phyloP scores from a whole-genome alignment of 75 land plant species.

The Sequoia sempervirens region DNA sequence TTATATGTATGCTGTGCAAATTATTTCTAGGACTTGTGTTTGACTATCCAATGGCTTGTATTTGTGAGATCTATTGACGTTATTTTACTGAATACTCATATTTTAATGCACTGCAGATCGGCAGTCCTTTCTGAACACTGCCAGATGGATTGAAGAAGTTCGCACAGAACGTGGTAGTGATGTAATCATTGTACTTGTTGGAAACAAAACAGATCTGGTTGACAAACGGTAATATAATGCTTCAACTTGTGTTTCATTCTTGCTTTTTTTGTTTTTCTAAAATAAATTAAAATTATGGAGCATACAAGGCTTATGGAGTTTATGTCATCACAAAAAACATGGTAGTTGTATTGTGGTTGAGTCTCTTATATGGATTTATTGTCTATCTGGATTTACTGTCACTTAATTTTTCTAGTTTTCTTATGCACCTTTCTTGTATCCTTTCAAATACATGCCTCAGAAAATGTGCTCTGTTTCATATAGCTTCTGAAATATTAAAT shows the following conservation, averaged over 20 bases:
- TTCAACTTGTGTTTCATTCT: not conserved
- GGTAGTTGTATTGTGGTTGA: not conserved
- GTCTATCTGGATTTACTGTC: not conserved
- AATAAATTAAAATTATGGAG: not conserved
- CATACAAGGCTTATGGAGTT: not conserved
- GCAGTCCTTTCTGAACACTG: slow-evolving; percentile 59
- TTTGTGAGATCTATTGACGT: not conserved
- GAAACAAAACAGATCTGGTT: slow-evolving; percentile 73
- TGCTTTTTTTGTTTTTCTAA: not conserved
- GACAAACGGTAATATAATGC: slow-evolving; percentile 49
- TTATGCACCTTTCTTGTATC: not conserved
- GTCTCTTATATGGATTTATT: not conserved
- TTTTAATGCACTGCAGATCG: slow-evolving; percentile 30
- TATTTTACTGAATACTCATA: not conserved
- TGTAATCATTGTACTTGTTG: slow-evolving; percentile 78
- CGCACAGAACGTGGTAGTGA: slow-evolving; percentile 74
- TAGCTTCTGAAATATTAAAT: not conserved
- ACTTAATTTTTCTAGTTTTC: not conserved
- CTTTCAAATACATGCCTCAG: not conserved
- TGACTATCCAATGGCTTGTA: not conserved
- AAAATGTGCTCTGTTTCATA: not conserved
- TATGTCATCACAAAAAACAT: not conserved
- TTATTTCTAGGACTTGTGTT: not conserved
- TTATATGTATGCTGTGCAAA: not conserved
- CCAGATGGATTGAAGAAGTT: slow-evolving; percentile 63